Evolutionary conservation across 805 yeast species (phyloP).

Genomic region (Kodamaea laetipori): DNA sequence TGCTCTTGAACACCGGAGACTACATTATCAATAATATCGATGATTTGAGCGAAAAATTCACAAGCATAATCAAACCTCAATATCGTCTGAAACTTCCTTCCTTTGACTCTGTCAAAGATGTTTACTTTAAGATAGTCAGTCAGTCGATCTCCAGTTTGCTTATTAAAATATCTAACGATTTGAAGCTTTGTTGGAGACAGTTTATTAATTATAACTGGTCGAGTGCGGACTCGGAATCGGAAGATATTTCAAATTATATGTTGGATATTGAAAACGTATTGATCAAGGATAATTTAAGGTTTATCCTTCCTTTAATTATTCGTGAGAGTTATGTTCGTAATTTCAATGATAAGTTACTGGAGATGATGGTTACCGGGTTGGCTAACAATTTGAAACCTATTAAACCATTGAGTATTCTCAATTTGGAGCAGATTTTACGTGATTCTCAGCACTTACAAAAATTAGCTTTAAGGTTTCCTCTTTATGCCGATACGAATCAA

Average conservation of each 20-base stretch:
- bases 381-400: constrained; percentile 57
- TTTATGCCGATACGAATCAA: constrained; percentile 41
- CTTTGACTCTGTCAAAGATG: constrained; percentile 58
- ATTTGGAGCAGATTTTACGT: constrained; percentile 70
- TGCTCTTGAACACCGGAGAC: constrained; percentile 85
- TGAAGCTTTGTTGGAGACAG: constrained; percentile 79
- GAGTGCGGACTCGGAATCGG: neutral
- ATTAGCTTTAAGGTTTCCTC: constrained; percentile 49
- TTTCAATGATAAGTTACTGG: constrained; percentile 76
- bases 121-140: constrained; percentile 59
- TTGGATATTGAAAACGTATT: constrained; percentile 54
- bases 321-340: constrained; percentile 73
- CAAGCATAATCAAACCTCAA: constrained; percentile 38
- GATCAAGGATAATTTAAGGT: constrained; percentile 40
- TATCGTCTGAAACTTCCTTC: constrained; percentile 41
- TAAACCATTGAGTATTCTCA: constrained; percentile 62
- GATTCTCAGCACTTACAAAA: constrained; percentile 70
- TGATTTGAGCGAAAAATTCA: constrained; percentile 69
- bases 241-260: constrained; percentile 70
- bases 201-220: constrained; percentile 77
- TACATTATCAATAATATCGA: constrained; percentile 77
- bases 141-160: constrained; percentile 58
- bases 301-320: constrained; percentile 59
- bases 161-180: constrained; percentile 58
- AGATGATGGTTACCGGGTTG: constrained; percentile 57